phyloP scores from a whole-genome alignment of 768 basidiomycete genomes.

The Podaxis sp. region DNA sequence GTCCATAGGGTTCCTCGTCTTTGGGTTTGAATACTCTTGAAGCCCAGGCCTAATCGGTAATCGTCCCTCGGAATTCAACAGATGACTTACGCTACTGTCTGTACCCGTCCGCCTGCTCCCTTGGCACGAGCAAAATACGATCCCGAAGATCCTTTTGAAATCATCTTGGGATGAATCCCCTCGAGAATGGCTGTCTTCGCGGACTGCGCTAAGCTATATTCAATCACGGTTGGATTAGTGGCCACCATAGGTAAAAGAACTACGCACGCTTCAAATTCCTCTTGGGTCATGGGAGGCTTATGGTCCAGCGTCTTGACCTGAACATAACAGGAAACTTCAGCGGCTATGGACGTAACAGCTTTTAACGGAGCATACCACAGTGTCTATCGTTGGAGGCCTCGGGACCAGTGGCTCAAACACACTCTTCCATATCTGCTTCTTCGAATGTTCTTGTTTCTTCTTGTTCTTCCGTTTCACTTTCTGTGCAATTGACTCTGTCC shows the following conservation, averaged over 20 bases:
- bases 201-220: slow-evolving; percentile 56
- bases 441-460: slow-evolving; percentile 59
- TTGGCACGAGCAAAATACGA: slow-evolving; percentile 91
- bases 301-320: slow-evolving; percentile 84
- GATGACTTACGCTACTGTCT: slow-evolving; percentile 75
- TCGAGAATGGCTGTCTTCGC: slow-evolving; percentile 69
- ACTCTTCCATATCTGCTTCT: slow-evolving; percentile 76
- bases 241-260: background rate
- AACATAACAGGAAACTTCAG: slow-evolving; percentile 13
- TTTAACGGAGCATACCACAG: slow-evolving; percentile 33
- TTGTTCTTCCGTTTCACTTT: slow-evolving; percentile 83
- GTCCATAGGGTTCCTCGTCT: slow-evolving; percentile 87
- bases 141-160: slow-evolving; percentile 84
- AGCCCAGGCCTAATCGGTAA: background rate
- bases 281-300: slow-evolving; percentile 70
- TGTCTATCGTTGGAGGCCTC: slow-evolving; percentile 24
- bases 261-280: slow-evolving; percentile 68
- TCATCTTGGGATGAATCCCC: slow-evolving; percentile 90
- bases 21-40: slow-evolving; percentile 88
- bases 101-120: slow-evolving; percentile 62
- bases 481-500: slow-evolving; percentile 86
- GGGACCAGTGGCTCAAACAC: slow-evolving; percentile 69
- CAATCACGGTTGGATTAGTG: slow-evolving; percentile 3
- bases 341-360: slow-evolving; percentile 1
- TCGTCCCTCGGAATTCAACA: background rate